phyloP scores from a whole-genome alignment of 345 rosid species.

The Linum trigynum region DNA sequence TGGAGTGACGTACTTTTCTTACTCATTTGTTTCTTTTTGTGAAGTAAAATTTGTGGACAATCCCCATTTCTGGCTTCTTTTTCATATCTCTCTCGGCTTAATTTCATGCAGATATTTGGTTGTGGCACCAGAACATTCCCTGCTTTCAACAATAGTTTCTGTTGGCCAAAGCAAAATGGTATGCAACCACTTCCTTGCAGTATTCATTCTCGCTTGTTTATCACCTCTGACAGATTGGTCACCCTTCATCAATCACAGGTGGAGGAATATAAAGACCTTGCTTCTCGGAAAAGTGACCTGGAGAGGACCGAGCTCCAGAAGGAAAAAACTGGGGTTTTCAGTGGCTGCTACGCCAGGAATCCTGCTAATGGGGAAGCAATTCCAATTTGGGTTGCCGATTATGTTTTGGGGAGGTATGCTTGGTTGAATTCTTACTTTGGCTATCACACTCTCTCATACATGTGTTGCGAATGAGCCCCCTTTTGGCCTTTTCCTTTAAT shows the following conservation, averaged over 20 bases:
- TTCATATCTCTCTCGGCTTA: background rate
- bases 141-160: slow-evolving; percentile 49
- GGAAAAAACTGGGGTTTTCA: slow-evolving; percentile 84
- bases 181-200: slow-evolving; percentile 15
- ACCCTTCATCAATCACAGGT: slow-evolving; percentile 37
- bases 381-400: slow-evolving; percentile 93
- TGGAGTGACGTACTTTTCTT: slow-evolving; percentile 72
- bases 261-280: slow-evolving; percentile 67
- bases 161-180: slow-evolving; percentile 40
- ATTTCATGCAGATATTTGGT: slow-evolving; percentile 65
- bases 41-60: background rate
- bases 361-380: slow-evolving; percentile 74
- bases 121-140: slow-evolving; percentile 80
- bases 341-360: slow-evolving; percentile 75
- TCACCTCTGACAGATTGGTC: background rate
- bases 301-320: slow-evolving; percentile 96
- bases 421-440: background rate
- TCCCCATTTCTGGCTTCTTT: background rate
- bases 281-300: slow-evolving; percentile 80
- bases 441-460: slow-evolving; percentile 4
- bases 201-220: slow-evolving; percentile 5
- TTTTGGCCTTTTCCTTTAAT: no score
- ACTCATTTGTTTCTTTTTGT: slow-evolving; percentile 2
- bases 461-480: background rate
- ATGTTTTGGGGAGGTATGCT: slow-evolving; percentile 68